Evolutionary conservation across 208 protist species (phyloP).

Genomic region (Acanthamoeba divionensis): DNA sequence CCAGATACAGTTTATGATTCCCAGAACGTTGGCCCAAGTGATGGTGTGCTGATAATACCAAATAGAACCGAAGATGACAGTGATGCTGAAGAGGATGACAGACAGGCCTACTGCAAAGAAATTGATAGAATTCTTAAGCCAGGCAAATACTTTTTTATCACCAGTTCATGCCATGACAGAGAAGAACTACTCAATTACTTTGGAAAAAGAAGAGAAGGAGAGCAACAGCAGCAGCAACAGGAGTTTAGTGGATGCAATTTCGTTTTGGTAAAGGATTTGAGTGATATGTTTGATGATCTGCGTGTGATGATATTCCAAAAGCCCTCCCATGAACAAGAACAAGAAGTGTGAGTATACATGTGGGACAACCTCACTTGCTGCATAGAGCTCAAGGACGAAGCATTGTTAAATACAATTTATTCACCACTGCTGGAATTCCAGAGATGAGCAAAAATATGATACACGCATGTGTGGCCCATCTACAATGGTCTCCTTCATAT

Average conservation of each 20-base stretch:
- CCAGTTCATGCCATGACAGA: neutral
- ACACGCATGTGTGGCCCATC: too few relatives aligned
- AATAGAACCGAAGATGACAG: neutral
- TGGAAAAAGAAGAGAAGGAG: neutral
- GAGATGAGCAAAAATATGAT: too few relatives aligned
- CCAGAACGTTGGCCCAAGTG: too few relatives aligned
- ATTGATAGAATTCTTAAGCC: neutral
- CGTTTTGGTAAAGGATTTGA: neutral
- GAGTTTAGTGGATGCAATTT: neutral
- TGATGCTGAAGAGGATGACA: neutral
- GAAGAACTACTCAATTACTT: conserved; percentile 4
- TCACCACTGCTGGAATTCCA: too few relatives aligned
- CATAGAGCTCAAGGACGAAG: too few relatives aligned
- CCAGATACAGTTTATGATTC: too few relatives aligned
- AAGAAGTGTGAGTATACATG: too few relatives aligned
- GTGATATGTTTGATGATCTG: neutral
- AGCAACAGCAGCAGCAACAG: neutral
- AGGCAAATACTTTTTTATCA: conserved; percentile 9
- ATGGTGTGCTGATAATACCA: too few relatives aligned
- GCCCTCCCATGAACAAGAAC: neutral
- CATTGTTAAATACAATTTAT: too few relatives aligned
- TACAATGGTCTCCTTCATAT: too few relatives aligned
- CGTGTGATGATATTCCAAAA: conserved; percentile 6
- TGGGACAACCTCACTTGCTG: too few relatives aligned
- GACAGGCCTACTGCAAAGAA: neutral